phyloP scores from a whole-genome alignment of 495 filamentous ascomycete genomes.

The Penicillium robsamsonii region DNA sequence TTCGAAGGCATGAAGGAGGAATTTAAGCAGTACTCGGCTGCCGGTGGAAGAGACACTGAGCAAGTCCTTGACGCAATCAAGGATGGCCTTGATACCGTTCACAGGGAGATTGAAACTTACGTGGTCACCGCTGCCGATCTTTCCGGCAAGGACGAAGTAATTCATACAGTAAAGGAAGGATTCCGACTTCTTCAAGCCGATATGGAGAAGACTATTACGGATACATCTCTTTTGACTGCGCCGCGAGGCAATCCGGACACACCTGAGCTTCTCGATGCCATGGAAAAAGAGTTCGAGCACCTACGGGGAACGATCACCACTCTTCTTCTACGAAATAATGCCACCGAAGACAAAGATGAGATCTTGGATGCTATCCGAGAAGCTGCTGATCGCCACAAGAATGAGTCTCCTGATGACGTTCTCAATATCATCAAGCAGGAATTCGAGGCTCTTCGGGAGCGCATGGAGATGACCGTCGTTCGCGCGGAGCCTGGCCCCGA shows the following conservation, averaged over 20 bases:
- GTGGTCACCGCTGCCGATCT: constrained; percentile 65
- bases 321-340: constrained; percentile 58
- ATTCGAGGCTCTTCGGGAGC: constrained; percentile 70
- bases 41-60: constrained; percentile 73
- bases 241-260: constrained; percentile 44
- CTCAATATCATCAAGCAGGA: constrained; percentile 62
- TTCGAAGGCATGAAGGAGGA: constrained; percentile 71
- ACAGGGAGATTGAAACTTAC: constrained; percentile 78
- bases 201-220: constrained; percentile 59
- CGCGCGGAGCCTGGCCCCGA: constrained; percentile 27
- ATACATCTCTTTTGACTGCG: constrained; percentile 34
- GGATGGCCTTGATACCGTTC: constrained; percentile 77
- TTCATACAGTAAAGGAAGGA: constrained; percentile 67
- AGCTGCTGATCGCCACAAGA: constrained; percentile 27
- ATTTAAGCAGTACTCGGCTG: constrained; percentile 70
- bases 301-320: constrained; percentile 70
- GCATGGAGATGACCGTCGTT: constrained; percentile 43
- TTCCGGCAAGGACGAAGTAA: constrained; percentile 71
- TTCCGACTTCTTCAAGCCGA: constrained; percentile 73
- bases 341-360: constrained; percentile 56
- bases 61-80: constrained; percentile 81
- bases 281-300: constrained; percentile 68
- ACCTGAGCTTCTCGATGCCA: constrained; percentile 61
- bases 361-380: constrained; percentile 64
- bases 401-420: constrained; percentile 22